Evolutionary conservation across 306 rosid species (phyloP).

Genomic region (Malus sieversii): DNA sequence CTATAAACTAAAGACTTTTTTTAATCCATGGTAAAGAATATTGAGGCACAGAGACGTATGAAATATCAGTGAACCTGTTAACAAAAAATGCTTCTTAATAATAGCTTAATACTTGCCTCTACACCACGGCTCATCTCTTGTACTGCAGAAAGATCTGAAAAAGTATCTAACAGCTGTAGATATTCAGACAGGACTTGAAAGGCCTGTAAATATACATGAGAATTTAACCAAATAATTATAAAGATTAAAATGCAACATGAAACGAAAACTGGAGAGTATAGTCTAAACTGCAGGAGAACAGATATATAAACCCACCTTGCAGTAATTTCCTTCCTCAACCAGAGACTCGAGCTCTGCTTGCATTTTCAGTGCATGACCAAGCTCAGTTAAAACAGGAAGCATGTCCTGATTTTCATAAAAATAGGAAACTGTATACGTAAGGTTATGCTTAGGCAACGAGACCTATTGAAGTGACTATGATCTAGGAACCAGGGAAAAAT

Average conservation of each 20-base stretch:
- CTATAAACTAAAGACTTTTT: background rate
- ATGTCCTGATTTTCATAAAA: slow-evolving; percentile 50
- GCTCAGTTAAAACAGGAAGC: slow-evolving; percentile 80
- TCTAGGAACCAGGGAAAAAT: slow-evolving; percentile 6
- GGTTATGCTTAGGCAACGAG: background rate
- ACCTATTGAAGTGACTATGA: background rate
- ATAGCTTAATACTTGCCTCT: slow-evolving; percentile 57
- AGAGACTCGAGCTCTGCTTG: slow-evolving; percentile 81
- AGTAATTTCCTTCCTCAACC: slow-evolving; percentile 86
- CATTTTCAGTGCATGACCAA: slow-evolving; percentile 72
- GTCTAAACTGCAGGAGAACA: slow-evolving; percentile 23
- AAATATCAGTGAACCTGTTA: background rate
- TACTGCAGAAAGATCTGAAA: slow-evolving; percentile 78
- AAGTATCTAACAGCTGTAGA: slow-evolving; percentile 83
- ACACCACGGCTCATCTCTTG: slow-evolving; percentile 93
- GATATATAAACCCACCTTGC: slow-evolving; percentile 55
- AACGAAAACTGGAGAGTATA: background rate
- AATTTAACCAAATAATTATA: slow-evolving; percentile 13
- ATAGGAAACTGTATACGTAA: background rate
- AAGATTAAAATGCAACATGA: slow-evolving; percentile 11
- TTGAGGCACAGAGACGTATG: background rate
- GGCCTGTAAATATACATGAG: slow-evolving; percentile 52
- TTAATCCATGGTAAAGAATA: background rate
- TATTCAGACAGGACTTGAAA: slow-evolving; percentile 95
- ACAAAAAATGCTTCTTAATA: slow-evolving; percentile 9